These are phyloP conservation scores for Cordyceps cateniannulata DNA, from an alignment of 2,329 filamentous ascomycete genomes.

Conservation along the genomic window DNA sequence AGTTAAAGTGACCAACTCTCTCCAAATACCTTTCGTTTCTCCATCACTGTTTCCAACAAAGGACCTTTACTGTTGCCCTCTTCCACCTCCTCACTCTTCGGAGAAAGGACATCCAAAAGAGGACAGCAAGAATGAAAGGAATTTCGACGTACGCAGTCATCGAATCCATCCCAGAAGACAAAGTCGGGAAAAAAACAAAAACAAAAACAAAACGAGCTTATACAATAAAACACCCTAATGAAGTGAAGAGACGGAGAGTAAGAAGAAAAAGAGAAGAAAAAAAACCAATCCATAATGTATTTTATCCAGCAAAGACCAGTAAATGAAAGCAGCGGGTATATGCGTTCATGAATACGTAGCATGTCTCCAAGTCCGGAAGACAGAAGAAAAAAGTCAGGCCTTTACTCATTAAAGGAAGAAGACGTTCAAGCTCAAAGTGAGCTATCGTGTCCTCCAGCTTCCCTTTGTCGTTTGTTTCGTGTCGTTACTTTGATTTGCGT, in stretches of 20 bases:
- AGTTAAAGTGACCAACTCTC: background rate
- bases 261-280: conserved; percentile 4
- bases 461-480: conserved; percentile 12
- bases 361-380: conserved; percentile 5
- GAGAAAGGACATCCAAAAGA: conserved; percentile 10
- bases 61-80: background rate
- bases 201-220: conserved; percentile 10
- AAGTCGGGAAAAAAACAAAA: conserved; percentile 15
- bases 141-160: background rate
- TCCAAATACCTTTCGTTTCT: background rate
- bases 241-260: background rate
- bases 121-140: conserved; percentile 15
- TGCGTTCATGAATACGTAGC: conserved; percentile 26
- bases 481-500: conserved; percentile 18
- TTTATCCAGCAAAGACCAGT: conserved; percentile 12
- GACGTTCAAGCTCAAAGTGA: background rate
- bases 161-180: background rate
- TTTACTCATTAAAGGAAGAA: conserved; percentile 12
- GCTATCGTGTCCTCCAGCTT: background rate
- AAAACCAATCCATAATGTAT: conserved; percentile 4
- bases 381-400: conserved; percentile 4
- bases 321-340: conserved; percentile 24
- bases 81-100: background rate
- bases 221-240: background rate
- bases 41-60: conserved; percentile 4